phyloP scores from a whole-genome alignment of 1,284 basidiomycete genomes.

The Cutaneotrichosporon sp. region DNA sequence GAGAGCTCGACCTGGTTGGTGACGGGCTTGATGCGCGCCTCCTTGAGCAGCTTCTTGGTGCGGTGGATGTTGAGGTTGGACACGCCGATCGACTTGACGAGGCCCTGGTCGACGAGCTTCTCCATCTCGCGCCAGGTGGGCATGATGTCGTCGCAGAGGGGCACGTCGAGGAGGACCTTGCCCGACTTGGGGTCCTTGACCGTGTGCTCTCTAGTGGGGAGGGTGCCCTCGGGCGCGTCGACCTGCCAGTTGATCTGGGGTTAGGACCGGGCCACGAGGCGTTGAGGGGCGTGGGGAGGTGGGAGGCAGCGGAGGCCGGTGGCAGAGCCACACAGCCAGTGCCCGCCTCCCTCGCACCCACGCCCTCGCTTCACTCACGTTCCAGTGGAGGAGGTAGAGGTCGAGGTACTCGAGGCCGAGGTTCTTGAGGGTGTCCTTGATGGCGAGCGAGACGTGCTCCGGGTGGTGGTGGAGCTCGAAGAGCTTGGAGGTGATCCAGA shows the following conservation, averaged over 20 bases:
- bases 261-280: not conserved
- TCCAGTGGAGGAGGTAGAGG: constrained; percentile 80
- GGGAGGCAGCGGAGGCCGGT: not conserved
- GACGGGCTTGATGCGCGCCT: constrained; percentile 60
- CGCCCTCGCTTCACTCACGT: constrained; percentile 44
- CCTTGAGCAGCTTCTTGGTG: constrained; percentile 68
- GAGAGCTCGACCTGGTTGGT: constrained; percentile 78
- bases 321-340: not conserved
- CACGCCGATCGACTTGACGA: constrained; percentile 66
- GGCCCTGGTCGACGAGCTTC: constrained; percentile 56
- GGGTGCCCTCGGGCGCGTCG: constrained; percentile 40
- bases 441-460: constrained; percentile 64
- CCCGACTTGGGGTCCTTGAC: constrained; percentile 51
- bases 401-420: constrained; percentile 76
- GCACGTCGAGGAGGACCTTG: constrained; percentile 59
- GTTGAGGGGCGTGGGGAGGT: not conserved
- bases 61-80: constrained; percentile 69
- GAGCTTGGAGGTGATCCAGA: constrained; percentile 71
- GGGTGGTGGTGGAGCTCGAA: constrained; percentile 65
- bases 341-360: not conserved
- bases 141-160: constrained; percentile 70
- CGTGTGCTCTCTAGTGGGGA: constrained; percentile 39
- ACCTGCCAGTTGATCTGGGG: constrained; percentile 48
- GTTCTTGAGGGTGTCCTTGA: constrained; percentile 68
- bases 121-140: constrained; percentile 66